Evolutionary conservation across 2,329 filamentous ascomycete species (phyloP).

Genomic region (Fusarium sacchari): DNA sequence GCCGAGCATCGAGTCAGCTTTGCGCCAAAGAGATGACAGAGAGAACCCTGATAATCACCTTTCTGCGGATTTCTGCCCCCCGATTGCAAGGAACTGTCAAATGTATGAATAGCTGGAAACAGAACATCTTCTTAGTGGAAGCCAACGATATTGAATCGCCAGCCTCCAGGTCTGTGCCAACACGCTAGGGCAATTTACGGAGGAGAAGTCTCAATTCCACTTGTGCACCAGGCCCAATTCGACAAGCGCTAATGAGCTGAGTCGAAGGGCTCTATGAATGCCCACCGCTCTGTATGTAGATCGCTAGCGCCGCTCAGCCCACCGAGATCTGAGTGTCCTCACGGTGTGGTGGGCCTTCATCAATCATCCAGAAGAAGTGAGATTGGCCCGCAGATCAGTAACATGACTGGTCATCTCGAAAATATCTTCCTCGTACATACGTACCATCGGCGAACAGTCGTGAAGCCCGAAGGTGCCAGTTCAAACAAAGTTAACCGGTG

Average conservation of each 20-base stretch:
- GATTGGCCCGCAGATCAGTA: constrained; percentile 44
- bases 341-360: constrained; percentile 34
- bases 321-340: constrained; percentile 43
- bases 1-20: constrained; percentile 1
- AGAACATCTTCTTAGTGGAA: constrained; percentile 14
- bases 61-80: constrained; percentile 22
- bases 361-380: constrained; percentile 39
- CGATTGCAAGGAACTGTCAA: constrained; percentile 22
- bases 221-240: constrained; percentile 26
- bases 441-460: constrained; percentile 10
- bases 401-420: constrained; percentile 41
- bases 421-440: constrained; percentile 3
- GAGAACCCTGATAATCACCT: background rate
- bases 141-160: constrained; percentile 22
- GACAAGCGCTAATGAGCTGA: constrained; percentile 42
- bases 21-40: constrained; percentile 5
- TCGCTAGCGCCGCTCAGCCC: constrained; percentile 43
- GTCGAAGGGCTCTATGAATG: constrained; percentile 34
- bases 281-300: constrained; percentile 45
- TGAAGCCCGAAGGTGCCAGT: background rate
- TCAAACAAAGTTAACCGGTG: constrained; percentile 19
- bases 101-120: background rate
- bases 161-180: constrained; percentile 15
- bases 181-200: constrained; percentile 17
- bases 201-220: constrained; percentile 18